Base-by-base conservation (phyloP, 1,284 basidiomycete species). In the Prillingera fragicola region DNA sequence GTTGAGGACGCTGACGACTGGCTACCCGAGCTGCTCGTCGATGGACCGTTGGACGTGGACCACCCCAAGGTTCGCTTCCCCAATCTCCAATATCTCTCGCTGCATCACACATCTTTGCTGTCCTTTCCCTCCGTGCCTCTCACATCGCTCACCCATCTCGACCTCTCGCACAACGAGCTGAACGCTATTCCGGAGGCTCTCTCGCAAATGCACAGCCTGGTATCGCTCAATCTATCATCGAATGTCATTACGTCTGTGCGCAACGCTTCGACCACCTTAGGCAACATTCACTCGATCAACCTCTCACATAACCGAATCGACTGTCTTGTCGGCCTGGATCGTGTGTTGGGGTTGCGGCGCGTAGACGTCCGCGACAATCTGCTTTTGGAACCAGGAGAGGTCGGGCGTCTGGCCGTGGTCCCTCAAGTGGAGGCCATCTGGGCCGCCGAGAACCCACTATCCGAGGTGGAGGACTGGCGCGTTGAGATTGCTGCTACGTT, bases 191-290 rank as follows among this genome's bases (percentile, higher is more conserved):
- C 70, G 0, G 35, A 63, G 1, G 57, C 66, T 1, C 77, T 97
- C 15, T 78, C 81, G 5, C 64, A 75, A 0, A 78, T 96, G 8
- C 80, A 83, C 59, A 84, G 81, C 50, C 84, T 97, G 36, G 72
- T 80, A 33, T 87, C 84, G 24, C 83, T 98, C 59, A 94, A 95
- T 70, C 79, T 98, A 15, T 78, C 85, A 14, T 85, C 91, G 70
- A 97, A 98, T 74, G 85, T 97, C 79, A 91, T 98, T 56, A 90
- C 94, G 60, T 92, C 91, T 6, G 85, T 96, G 14, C 78, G 92
- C 4, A 87, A 86, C 22, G 90, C 92, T 39, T 85, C 88, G 60
- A 79, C 79, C 26, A 79, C 81, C 45, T 77, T 94, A n/a, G 86
- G 87, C 3, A 82, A 84, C 51, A 76, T 92, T 29, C 74, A 82